A percentile compares a stretch with the other conserved stretches of the same genome.
phyloP scores from a whole-genome alignment of 331 rosid species.

The Pyracantha coccinea region DNA sequence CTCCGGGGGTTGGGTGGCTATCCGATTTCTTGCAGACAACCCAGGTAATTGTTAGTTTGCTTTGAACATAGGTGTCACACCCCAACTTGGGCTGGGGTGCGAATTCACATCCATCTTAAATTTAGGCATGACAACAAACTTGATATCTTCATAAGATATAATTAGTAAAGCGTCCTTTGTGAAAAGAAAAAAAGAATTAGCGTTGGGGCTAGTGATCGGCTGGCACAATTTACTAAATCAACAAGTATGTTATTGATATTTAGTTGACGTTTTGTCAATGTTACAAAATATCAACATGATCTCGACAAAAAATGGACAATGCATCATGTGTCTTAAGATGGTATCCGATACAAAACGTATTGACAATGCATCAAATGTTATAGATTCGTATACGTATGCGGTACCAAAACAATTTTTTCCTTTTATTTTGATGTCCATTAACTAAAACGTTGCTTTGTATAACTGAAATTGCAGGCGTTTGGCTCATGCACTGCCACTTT shows the following conservation, averaged over 20 bases:
- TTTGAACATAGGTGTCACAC: background rate
- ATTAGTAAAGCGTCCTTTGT: too few species aligned
- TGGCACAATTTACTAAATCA: background rate
- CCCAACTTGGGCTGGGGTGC: too few species aligned
- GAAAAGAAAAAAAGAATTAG: background rate
- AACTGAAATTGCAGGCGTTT: constrained; percentile 41
- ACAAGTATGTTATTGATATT: too few species aligned
- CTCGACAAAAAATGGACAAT: background rate
- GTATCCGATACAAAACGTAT: background rate
- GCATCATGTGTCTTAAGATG: too few species aligned
- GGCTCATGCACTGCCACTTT: constrained; percentile 74
- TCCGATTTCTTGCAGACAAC: constrained; percentile 30
- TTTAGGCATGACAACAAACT: too few species aligned
- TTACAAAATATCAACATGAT: background rate
- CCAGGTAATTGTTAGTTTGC: constrained; percentile 9
- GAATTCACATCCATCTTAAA: too few species aligned
- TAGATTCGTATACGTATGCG: background rate
- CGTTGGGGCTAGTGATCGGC: background rate
- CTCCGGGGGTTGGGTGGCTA: constrained; percentile 35
- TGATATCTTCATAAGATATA: too few species aligned
- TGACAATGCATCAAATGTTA: background rate
- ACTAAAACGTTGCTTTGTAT: background rate
- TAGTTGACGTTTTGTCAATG: background rate
- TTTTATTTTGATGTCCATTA: background rate
- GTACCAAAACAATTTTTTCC: background rate